Evolutionary conservation across 2,329 filamentous ascomycete genomes (phyloP).

Genomic region (Aspergillus niger): DNA sequence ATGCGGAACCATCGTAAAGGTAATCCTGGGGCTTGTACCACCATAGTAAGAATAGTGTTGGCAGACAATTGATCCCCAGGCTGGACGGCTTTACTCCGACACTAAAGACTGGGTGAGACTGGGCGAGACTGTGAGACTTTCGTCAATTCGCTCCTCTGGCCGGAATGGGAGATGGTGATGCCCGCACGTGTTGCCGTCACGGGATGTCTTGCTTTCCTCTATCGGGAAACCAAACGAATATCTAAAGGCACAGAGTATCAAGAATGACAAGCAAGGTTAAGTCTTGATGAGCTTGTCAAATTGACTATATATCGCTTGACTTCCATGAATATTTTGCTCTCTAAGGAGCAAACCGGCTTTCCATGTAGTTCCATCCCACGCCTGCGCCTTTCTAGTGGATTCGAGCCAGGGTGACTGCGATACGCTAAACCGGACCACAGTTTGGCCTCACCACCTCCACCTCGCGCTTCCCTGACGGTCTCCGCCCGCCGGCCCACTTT

Average conservation of each 20-base stretch:
- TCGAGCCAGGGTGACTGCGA: not conserved
- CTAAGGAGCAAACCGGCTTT: not conserved
- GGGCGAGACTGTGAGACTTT: not conserved
- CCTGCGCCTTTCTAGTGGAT: not conserved
- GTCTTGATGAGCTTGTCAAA: not conserved
- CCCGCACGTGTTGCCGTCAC: not conserved
- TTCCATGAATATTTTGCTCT: no score
- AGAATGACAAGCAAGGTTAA: not conserved
- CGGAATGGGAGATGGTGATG: not conserved
- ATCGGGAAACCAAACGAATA: not conserved
- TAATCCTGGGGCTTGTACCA: no score
- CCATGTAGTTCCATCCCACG: not conserved
- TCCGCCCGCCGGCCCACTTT: constrained; percentile 16
- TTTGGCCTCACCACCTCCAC: not conserved
- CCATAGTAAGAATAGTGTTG: no score
- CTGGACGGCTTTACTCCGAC: not conserved
- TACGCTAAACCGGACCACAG: no score
- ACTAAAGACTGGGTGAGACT: not conserved
- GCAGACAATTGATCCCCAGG: not conserved
- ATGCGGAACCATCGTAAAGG: not conserved
- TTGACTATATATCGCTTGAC: not conserved
- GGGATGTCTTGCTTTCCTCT: not conserved
- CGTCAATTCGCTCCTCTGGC: not conserved
- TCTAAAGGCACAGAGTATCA: not conserved
- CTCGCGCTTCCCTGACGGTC: not conserved